Base-by-base conservation (phyloP, 768 basidiomycete genomes). In the Pleurotus cornucopiae region DNA sequence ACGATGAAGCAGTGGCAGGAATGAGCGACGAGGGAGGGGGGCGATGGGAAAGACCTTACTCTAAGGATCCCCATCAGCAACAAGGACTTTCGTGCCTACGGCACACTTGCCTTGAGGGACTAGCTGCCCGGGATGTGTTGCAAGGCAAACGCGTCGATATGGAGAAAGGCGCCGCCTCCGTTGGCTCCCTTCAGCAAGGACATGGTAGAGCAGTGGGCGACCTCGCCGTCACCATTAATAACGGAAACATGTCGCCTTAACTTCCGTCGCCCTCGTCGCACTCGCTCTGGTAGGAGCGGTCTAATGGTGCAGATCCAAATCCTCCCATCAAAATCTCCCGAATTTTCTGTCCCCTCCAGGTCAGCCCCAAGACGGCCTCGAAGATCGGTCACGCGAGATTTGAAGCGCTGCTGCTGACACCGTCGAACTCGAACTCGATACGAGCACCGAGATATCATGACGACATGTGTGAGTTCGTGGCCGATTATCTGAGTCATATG, bases 281-380 rank as follows among this genome's bases (percentile, higher is more conserved):
- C 79, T 6, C 82, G 85, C 40, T 74, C 75, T 4, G 63, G 70
- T 52, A 34, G 34, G 13, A 76, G 75, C 57, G 75, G 74, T 12
- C 68, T 60, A 76, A 74, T 40, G 73, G 76, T 20, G 73, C 85
- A 37, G 96, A 98, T 72, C 93, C 95, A 74, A 98, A 98, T 69
- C 95, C 95, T 63, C 95, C 95, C 14, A 98, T 98, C 72, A 97
- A 97, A 98, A 98, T 64, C 73, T 99, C 57, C 97, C 96, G 2
- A 91, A 89, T 4, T 82, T 87, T 34, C 83, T 86, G 20, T 79
- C 85, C n/a, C 83, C 89, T 5, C 71, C 77, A 3, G 86, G 89
- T 2, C 87, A 84, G 63, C 84, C 91, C 38, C 81, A 86, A 46
- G 87, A 89, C 61, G 84, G 86, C 64, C 80, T 99, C 2, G 95